Evolutionary conservation across 768 basidiomycete genomes (phyloP).

Genomic region (Hericium rajendrae): DNA sequence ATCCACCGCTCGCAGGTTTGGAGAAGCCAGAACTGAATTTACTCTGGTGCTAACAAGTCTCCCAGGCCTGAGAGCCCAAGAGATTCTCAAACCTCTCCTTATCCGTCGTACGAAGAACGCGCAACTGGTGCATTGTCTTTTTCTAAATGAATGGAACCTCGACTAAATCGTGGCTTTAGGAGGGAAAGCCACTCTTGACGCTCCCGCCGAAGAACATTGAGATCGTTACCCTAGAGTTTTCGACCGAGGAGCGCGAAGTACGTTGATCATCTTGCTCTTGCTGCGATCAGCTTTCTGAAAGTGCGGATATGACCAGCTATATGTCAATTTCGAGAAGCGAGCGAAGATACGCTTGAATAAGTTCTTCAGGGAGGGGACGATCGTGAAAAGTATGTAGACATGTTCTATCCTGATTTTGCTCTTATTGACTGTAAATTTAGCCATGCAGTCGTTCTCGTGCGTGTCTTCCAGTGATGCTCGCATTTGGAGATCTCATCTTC

Average conservation of each 20-base stretch:
- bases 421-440: constrained; percentile 19
- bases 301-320: constrained; percentile 28
- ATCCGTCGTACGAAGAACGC: constrained; percentile 71
- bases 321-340: constrained; percentile 45
- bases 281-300: too few species aligned
- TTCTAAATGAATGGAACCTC: not conserved
- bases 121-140: constrained; percentile 20
- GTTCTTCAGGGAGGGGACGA: constrained; percentile 53
- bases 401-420: not conserved
- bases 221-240: constrained; percentile 51
- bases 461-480: too few species aligned
- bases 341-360: constrained; percentile 47
- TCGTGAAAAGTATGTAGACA: constrained; percentile 55
- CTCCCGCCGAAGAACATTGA: constrained; percentile 55
- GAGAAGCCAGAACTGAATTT: not conserved
- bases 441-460: constrained; percentile 38
- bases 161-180: constrained; percentile 18
- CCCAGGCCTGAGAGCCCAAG: constrained; percentile 49
- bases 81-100: constrained; percentile 54
- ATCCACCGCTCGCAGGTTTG: constrained; percentile 52
- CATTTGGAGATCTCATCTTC: too few species aligned
- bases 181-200: constrained; percentile 60
- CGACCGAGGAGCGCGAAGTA: constrained; percentile 55
- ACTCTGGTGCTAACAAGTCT: not conserved
- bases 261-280: constrained; percentile 7